A percentile compares a stretch with the other conserved stretches of the same genome.
phyloP scores from a whole-genome alignment of 208 protist genomes.

The Novymonas esmeraldas region DNA sequence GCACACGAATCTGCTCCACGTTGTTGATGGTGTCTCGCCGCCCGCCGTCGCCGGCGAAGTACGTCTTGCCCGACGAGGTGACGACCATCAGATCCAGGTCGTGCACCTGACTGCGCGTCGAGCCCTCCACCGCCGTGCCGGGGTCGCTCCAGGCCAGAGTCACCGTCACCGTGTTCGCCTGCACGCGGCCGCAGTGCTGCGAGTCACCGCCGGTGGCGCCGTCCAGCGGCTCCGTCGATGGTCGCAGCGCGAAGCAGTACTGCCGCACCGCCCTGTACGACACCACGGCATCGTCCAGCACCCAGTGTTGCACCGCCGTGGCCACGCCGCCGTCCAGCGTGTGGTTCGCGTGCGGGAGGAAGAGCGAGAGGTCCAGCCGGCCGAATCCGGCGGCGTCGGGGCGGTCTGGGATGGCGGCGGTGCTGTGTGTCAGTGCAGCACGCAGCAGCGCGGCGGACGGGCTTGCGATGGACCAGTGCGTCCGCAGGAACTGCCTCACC shows the following conservation, averaged over 20 bases:
- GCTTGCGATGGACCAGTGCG: slow-evolving; percentile 31
- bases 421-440: slow-evolving; percentile 52
- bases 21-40: slow-evolving; percentile 50
- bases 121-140: slow-evolving; percentile 54
- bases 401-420: slow-evolving; percentile 23
- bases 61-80: slow-evolving; percentile 46
- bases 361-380: slow-evolving; percentile 70
- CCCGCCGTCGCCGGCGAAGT: slow-evolving; percentile 38
- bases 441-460: slow-evolving; percentile 70
- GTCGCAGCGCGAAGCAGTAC: slow-evolving; percentile 27
- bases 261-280: slow-evolving; percentile 14
- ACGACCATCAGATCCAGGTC: slow-evolving; percentile 84
- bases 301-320: slow-evolving; percentile 18
- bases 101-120: slow-evolving; percentile 62
- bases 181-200: slow-evolving; percentile 4
- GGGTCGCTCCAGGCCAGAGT: slow-evolving; percentile 89
- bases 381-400: slow-evolving; percentile 43
- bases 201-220: background rate
- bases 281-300: slow-evolving; percentile 26
- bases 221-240: background rate
- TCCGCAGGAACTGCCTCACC: slow-evolving; percentile 85
- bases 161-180: slow-evolving; percentile 38
- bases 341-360: slow-evolving; percentile 32
- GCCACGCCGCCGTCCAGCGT: slow-evolving; percentile 7
- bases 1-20: slow-evolving; percentile 60